phyloP scores from a whole-genome alignment of 495 filamentous ascomycete species.

The Penicillium macrosclerotiorum region DNA sequence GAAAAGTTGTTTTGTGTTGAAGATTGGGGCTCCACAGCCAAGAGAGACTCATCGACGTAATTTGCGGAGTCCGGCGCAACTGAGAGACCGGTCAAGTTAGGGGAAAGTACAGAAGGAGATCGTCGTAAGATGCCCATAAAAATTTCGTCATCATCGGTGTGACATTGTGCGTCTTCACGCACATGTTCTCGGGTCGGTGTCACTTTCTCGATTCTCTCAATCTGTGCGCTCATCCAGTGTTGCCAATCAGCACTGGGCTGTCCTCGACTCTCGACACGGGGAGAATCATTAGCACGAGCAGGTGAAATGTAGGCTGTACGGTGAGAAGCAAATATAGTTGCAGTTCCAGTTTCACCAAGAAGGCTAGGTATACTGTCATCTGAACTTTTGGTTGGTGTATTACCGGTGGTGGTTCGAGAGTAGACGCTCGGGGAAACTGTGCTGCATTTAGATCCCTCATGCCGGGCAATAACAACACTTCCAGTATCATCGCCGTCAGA shows the following conservation, averaged over 20 bases:
- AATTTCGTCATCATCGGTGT: slow-evolving; percentile 40
- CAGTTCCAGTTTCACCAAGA: slow-evolving; percentile 34
- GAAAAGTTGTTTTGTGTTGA: slow-evolving; percentile 34
- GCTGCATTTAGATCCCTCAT: not conserved
- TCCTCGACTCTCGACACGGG: not conserved
- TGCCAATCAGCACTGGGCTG: slow-evolving; percentile 44
- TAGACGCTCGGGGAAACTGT: slow-evolving; percentile 53
- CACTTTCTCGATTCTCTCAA: slow-evolving; percentile 35
- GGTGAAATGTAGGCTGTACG: slow-evolving; percentile 39
- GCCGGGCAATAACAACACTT: slow-evolving; percentile 20
- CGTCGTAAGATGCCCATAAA: slow-evolving; percentile 14
- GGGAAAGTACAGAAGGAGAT: too few relatives aligned
- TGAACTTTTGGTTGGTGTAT: slow-evolving; percentile 29
- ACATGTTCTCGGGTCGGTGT: slow-evolving; percentile 48
- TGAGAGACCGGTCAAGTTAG: too few relatives aligned
- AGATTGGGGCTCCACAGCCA: slow-evolving; percentile 8
- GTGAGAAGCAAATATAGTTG: slow-evolving; percentile 44
- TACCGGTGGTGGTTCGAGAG: slow-evolving; percentile 52
- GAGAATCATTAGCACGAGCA: slow-evolving; percentile 13
- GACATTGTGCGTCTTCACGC: slow-evolving; percentile 59
- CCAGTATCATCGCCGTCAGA: slow-evolving; percentile 20
- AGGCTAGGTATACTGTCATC: not conserved
- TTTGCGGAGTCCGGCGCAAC: too few relatives aligned
- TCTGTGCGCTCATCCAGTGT: slow-evolving; percentile 48
- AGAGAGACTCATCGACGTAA: slow-evolving; percentile 3